Percentiles rank a stretch among this genome's conserved stretches.
These are phyloP conservation scores for Ambrosiella beaveri DNA, from an alignment of 2,329 filamentous ascomycete genomes.

Conservation along the genomic window DNA sequence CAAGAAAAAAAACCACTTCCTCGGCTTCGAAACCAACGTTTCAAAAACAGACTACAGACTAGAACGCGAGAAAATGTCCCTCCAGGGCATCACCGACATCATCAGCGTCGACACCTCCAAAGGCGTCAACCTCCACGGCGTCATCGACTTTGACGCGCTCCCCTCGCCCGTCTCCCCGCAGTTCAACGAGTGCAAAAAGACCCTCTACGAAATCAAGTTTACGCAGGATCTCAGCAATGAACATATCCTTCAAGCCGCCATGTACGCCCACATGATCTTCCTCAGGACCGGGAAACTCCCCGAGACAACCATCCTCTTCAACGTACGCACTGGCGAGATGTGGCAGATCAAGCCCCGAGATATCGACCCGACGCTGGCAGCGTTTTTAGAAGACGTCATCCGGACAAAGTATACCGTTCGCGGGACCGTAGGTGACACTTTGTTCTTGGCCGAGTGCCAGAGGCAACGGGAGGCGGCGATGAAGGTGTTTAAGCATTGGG, in stretches of 20 bases:
- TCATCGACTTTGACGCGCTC: not conserved
- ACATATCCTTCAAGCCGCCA: conserved; percentile 17
- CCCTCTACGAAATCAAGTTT: conserved; percentile 20
- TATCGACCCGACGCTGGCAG: not conserved
- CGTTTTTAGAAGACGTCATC: conserved; percentile 15
- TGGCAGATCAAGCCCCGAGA: conserved; percentile 14
- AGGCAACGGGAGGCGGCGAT: not conserved
- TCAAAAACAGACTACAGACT: not conserved
- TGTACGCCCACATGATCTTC: conserved; percentile 17
- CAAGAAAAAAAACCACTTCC: not conserved
- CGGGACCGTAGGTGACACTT: conserved; percentile 6
- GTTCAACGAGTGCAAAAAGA: not conserved
- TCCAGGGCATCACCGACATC: not conserved
- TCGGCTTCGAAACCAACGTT: conserved; percentile 3
- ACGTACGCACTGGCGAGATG: conserved; percentile 18
- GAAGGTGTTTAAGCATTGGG: conserved; percentile 2
- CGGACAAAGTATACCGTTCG: conserved; percentile 14
- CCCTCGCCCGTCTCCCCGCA: not conserved
- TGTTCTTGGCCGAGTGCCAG: conserved; percentile 12
- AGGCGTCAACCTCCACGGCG: not conserved
- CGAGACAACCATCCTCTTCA: conserved; percentile 16
- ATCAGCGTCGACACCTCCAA: conserved; percentile 2
- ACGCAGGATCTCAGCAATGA: conserved; percentile 16
- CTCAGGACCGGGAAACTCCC: conserved; percentile 11
- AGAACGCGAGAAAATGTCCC: not conserved